Conservation (phyloP, 768 basidiomycete genomes). For the Thelephora ganbajun region DNA sequence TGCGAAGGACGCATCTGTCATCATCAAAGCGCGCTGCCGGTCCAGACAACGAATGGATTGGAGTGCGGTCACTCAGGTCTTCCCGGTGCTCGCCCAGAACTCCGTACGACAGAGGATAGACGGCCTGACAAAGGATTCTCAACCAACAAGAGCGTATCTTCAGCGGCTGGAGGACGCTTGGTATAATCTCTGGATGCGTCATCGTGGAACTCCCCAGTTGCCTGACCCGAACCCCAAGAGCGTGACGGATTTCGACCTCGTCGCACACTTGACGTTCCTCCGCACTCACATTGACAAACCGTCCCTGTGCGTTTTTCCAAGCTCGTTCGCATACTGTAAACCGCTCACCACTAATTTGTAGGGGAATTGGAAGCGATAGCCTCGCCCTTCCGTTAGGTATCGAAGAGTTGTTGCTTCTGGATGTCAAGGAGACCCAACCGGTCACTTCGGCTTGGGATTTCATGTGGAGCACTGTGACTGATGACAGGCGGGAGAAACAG, state of each 20-base stretch:
- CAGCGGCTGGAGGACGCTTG: slow-evolving; percentile 71
- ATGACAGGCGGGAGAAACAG: slow-evolving; percentile 64
- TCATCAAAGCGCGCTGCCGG: slow-evolving; percentile 71
- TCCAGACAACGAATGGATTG: slow-evolving; percentile 47
- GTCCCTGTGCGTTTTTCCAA: slow-evolving; percentile 47
- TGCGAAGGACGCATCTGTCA: slow-evolving; percentile 68
- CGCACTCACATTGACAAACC: slow-evolving; percentile 76
- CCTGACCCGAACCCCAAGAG: slow-evolving; percentile 60
- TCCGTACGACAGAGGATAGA: slow-evolving; percentile 57
- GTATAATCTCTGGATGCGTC: slow-evolving; percentile 62
- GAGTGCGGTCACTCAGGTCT: slow-evolving; percentile 63
- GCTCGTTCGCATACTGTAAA: no score
- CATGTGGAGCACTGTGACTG: slow-evolving; percentile 57
- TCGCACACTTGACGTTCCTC: slow-evolving; percentile 70
- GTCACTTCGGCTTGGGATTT: slow-evolving; percentile 49
- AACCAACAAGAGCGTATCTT: slow-evolving; percentile 62
- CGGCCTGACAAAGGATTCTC: slow-evolving; percentile 36
- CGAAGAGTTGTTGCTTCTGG: slow-evolving; percentile 9
- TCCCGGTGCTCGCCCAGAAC: slow-evolving; percentile 61
- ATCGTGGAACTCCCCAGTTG: slow-evolving; percentile 51
- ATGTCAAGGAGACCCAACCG: slow-evolving; percentile 32
- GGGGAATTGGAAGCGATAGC: slow-evolving; percentile 9
- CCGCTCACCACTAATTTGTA: no score
- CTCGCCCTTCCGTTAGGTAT: slow-evolving; percentile 28
- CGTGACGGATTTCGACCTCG: slow-evolving; percentile 64